Conservation (phyloP, 345 rosid species). For the Alliaria petiolata region DNA sequence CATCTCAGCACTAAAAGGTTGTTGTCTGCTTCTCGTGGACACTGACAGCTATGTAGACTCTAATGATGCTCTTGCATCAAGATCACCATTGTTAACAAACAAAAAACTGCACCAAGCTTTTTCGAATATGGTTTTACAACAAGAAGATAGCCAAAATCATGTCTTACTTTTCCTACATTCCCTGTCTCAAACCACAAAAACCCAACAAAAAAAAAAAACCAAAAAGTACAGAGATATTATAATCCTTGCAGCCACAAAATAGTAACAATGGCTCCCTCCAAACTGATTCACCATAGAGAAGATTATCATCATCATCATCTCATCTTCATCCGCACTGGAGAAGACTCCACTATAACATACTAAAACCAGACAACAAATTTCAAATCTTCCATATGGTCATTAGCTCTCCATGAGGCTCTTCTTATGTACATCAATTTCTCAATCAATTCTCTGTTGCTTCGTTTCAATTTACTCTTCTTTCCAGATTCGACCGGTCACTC, state of each 20-base stretch:
- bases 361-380: conserved; percentile 16
- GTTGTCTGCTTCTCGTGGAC: conserved; percentile 52
- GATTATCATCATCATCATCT: conserved; percentile 21
- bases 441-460: background rate
- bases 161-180: conserved; percentile 23
- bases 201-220: background rate
- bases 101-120: conserved; percentile 4
- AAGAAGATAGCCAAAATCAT: conserved; percentile 28
- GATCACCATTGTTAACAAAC: background rate
- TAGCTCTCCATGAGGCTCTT: conserved; percentile 11
- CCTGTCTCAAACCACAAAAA: conserved; percentile 10
- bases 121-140: conserved; percentile 26
- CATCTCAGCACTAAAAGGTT: conserved; percentile 69
- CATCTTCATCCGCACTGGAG: conserved; percentile 18
- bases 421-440: conserved; percentile 29
- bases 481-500: conserved; percentile 90
- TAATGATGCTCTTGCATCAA: conserved; percentile 47
- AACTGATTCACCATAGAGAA: conserved; percentile 18
- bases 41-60: conserved; percentile 69
- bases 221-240: conserved; percentile 17
- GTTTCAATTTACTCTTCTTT: conserved; percentile 57
- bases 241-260: conserved; percentile 11
- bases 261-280: conserved; percentile 24
- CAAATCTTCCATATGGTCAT: conserved; percentile 24
- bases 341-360: conserved; percentile 14